These are phyloP conservation scores for Chytridium lagenaria DNA, from an alignment of 371 early-diverging fungal species.

Conservation along the genomic window DNA sequence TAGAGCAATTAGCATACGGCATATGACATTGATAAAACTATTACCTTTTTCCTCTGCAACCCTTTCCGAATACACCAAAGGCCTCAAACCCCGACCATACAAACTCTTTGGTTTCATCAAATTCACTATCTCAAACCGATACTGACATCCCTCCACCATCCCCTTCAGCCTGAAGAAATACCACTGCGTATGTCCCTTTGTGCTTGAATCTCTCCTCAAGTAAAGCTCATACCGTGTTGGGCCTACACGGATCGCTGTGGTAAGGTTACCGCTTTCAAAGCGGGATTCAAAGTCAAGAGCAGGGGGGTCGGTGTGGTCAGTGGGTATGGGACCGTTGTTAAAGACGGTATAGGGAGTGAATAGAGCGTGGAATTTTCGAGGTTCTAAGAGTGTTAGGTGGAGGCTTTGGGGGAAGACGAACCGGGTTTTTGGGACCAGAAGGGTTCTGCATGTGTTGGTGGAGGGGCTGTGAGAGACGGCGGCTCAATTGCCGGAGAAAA, in stretches of 20 bases:
- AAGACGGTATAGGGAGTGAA: neutral
- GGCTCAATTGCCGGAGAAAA: neutral
- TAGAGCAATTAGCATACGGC: neutral
- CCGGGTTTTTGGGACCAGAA: neutral
- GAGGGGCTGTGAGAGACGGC: neutral
- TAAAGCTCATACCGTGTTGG: conserved; percentile 27
- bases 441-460: neutral
- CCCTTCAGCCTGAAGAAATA: conserved; percentile 47
- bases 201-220: conserved; percentile 21
- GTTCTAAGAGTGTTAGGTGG: neutral
- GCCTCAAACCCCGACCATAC: conserved; percentile 44
- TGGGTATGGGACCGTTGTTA: neutral
- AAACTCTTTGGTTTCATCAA: conserved; percentile 49
- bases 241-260: conserved; percentile 28
- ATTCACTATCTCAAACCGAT: conserved; percentile 56
- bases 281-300: conserved; percentile 44
- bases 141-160: conserved; percentile 34
- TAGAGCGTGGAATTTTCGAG: neutral
- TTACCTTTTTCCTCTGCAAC: conserved; percentile 16
- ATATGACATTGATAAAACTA: neutral
- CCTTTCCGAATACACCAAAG: conserved; percentile 25
- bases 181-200: conserved; percentile 27
- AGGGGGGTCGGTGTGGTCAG: neutral
- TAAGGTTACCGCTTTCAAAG: conserved; percentile 46
- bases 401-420: neutral